Evolutionary conservation across 176 grass and related monocot genomes (phyloP).

Genomic region (Eragrostis curvula): DNA sequence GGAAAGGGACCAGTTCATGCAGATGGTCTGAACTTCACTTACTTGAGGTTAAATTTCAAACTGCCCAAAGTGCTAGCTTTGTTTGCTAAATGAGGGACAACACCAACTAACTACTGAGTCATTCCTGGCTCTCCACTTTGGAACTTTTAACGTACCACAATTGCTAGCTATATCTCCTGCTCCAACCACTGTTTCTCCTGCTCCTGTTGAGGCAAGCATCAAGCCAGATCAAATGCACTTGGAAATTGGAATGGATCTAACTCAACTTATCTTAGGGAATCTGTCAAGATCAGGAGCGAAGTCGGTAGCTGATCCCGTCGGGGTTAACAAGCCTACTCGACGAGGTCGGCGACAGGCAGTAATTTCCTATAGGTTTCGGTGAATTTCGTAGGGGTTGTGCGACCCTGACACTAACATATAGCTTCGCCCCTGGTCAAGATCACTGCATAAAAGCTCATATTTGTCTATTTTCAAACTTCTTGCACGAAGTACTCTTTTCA

Average conservation of each 20-base stretch:
- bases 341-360: too few species aligned
- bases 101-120: slow-evolving; percentile 36
- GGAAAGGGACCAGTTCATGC: slow-evolving; percentile 61
- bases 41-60: slow-evolving; percentile 54
- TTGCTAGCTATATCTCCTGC: slow-evolving; percentile 52
- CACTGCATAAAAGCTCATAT: slow-evolving; percentile 86
- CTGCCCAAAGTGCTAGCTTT: slow-evolving; percentile 2
- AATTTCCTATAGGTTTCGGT: too few species aligned
- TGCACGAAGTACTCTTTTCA: slow-evolving; percentile 40
- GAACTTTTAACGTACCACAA: slow-evolving; percentile 71
- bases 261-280: slow-evolving; percentile 61
- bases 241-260: slow-evolving; percentile 48
- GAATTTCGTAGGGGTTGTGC: too few species aligned
- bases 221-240: slow-evolving; percentile 76
- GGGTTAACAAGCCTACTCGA: too few species aligned
- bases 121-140: slow-evolving; percentile 33
- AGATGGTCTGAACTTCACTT: slow-evolving; percentile 71
- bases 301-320: too few species aligned
- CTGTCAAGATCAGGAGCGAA: slow-evolving; percentile 75
- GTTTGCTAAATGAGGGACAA: slow-evolving; percentile 65
- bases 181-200: slow-evolving; percentile 62
- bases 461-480: slow-evolving; percentile 63
- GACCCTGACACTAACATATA: too few species aligned
- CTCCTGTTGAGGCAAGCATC: slow-evolving; percentile 52
- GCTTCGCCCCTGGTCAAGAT: too few species aligned